These are phyloP conservation scores for Tephrocybe sp. DNA, from an alignment of 768 basidiomycete species.

Conservation along the genomic window DNA sequence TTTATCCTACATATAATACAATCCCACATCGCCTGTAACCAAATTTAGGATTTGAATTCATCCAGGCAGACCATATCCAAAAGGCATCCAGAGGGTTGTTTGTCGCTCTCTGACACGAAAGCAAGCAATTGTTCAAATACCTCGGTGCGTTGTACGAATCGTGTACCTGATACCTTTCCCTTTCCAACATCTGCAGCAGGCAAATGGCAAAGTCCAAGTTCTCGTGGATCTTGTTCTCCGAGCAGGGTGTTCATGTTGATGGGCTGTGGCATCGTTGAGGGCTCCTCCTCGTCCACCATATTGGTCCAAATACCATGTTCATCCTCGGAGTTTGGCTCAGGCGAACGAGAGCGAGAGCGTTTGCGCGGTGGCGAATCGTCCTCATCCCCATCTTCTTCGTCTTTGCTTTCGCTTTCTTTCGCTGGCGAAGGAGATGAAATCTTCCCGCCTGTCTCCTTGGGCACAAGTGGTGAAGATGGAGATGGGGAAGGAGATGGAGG, in stretches of 20 bases:
- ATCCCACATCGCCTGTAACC: background rate
- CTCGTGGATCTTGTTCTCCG: slow-evolving; percentile 24
- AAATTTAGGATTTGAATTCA: slow-evolving; percentile 10
- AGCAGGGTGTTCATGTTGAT: slow-evolving; percentile 17
- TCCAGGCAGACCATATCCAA: slow-evolving; percentile 56
- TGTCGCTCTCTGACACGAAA: slow-evolving; percentile 61
- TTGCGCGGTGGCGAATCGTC: slow-evolving; percentile 40
- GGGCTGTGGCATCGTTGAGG: slow-evolving; percentile 1
- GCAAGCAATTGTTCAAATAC: slow-evolving; percentile 67
- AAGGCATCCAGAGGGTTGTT: slow-evolving; percentile 64
- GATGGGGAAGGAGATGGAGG: slow-evolving; percentile 16
- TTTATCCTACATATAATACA: background rate
- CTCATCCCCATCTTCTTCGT: slow-evolving; percentile 20
- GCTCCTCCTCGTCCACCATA: slow-evolving; percentile 29
- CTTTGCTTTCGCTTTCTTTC: background rate
- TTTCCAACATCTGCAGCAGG: slow-evolving; percentile 15
- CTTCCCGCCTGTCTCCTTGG: background rate
- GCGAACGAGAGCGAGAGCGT: slow-evolving; percentile 40
- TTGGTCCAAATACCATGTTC: slow-evolving; percentile 40
- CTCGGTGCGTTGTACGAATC: slow-evolving; percentile 63
- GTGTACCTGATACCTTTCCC: slow-evolving; percentile 36
- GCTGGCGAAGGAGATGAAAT: slow-evolving; percentile 3
- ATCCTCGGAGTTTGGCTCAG: slow-evolving; percentile 19
- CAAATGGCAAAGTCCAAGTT: slow-evolving; percentile 20
- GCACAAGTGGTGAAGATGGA: slow-evolving; percentile 15